A percentile compares a stretch with the other conserved stretches of the same genome.
Evolutionary conservation across 1,139 yeast species (phyloP).

Genomic region (Hyphopichia fennica): DNA sequence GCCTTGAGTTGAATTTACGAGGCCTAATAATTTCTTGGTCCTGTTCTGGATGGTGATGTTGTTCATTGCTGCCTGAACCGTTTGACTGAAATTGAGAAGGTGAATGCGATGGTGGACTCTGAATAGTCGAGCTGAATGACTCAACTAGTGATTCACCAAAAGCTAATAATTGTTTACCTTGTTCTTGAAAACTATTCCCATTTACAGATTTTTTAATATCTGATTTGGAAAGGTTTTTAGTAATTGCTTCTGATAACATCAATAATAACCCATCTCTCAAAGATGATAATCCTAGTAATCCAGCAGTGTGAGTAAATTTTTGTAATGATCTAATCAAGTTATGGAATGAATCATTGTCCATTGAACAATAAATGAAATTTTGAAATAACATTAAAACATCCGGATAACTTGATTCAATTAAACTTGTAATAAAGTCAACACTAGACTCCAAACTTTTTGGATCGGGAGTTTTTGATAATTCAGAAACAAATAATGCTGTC

Average conservation of each 20-base stretch:
- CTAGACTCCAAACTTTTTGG: constrained; percentile 30
- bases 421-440: constrained; percentile 38
- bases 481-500: constrained; percentile 54
- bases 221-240: constrained; percentile 34
- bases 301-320: constrained; percentile 78
- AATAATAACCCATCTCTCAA: constrained; percentile 62
- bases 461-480: constrained; percentile 31
- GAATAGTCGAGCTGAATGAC: constrained; percentile 42
- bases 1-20: constrained; percentile 57
- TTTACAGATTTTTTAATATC: constrained; percentile 9
- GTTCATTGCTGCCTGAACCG: background rate
- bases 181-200: constrained; percentile 19
- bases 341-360: constrained; percentile 70
- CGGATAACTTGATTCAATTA: constrained; percentile 46
- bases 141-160: constrained; percentile 66
- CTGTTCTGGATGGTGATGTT: background rate
- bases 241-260: constrained; percentile 56
- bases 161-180: constrained; percentile 40
- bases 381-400: constrained; percentile 49
- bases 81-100: background rate
- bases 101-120: background rate
- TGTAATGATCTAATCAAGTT: constrained; percentile 69
- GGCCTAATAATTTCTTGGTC: constrained; percentile 14
- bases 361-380: constrained; percentile 57
- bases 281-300: constrained; percentile 57